Base-by-base conservation (phyloP, 2,329 filamentous ascomycete species). In the Elsinoe fawcettii region DNA sequence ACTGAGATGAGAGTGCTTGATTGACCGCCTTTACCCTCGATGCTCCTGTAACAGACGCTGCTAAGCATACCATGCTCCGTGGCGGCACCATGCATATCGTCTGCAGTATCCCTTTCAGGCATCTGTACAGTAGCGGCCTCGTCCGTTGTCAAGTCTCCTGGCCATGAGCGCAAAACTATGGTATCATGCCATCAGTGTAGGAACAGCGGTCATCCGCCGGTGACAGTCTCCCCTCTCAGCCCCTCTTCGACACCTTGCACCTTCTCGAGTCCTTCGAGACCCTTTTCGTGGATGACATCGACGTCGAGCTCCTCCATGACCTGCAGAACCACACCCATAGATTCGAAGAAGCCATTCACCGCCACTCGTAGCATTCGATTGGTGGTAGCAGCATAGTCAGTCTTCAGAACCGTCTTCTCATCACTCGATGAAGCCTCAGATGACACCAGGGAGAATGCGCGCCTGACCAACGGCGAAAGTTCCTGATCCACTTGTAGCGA, bases 291-390 rank as follows among this genome's bases (percentile, higher is more conserved):
- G 37, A 96, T 69, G 1, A 93, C 86, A 74, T 96, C 91, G 23
- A 85, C 82, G 71, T 97, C 92, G 65, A 97, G 73, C 69, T 95
- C 87, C 71, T 88, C 84, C 87, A 96, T 96, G 14, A 95, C 87
- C 56, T 90, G 88, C 41, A 96, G 71, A 1, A 96, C 86, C 4
- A 96, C 83, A 55, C 84, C 83, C 57, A 96, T 71, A 64, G 87
- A 95, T 66, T 97, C 92, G 79, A 97, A 90, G 72, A 96, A 96
- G 8, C 90, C 90, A 73, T 97, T 97, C 58, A 96, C 91, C 2
- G 92, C 88, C 2, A 99, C 93, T 44, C 93, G 85, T 58, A 99
- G 79, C 92, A 97, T 97, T 64, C 93, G 86, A 69, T 96, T 96
- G 18, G 93, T 97, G 0, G 90, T 90, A 1, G 93, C 93, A 56